Evolutionary conservation across 2,329 filamentous ascomycete genomes (phyloP), one percentile per base, ranked within the genome.

Genomic region (Keithomyces neogunnii): DNA sequence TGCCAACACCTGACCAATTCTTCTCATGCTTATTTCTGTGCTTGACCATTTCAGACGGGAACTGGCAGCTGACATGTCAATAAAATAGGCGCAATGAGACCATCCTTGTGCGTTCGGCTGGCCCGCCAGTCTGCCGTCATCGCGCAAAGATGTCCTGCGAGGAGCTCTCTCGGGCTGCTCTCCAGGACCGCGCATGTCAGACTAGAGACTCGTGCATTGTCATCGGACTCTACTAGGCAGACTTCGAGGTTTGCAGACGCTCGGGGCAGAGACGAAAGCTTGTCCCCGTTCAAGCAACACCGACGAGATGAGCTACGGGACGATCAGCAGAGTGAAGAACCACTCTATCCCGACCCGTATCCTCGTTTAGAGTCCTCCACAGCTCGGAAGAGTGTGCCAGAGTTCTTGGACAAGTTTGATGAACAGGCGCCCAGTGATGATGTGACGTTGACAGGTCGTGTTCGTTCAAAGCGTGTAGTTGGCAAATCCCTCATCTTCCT

Each of bases 401-500:
- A 69, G 30, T 70, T 71, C 44, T 52, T 67, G 29, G 59, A 65
- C 45, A 57, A 59, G 8, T 65, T 67, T 38, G 51, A 59, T 30
- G 52, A 63, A 45, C 53, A 54, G 39, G 48, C 58, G 33, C 55
- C 59, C 49, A 55, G 57, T 40, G 65, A 64, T 42, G 55, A 61
- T 43, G 60, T 70, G 47, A 63, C 58, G 26, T 53, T 71, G 33
- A 63, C 60, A 49, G 89, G 90, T 68, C 89, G 89, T 64, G 77
- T 96, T 56, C 76, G 78, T 61, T 83, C 84, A 45, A 79, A 87
- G 63, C 86, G 89, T 55, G 74, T 80, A 46, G 78, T 82, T 50
- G 85, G 91, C 58, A 84, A 81, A 59, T 89, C 87, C 69, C 82
- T 99, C 59, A 75, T 89, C 56, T 99, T 99, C 67, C 67, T 96